Conservation (phyloP, 1,284 basidiomycete genomes). For the Leccinum angustisporum region DNA sequence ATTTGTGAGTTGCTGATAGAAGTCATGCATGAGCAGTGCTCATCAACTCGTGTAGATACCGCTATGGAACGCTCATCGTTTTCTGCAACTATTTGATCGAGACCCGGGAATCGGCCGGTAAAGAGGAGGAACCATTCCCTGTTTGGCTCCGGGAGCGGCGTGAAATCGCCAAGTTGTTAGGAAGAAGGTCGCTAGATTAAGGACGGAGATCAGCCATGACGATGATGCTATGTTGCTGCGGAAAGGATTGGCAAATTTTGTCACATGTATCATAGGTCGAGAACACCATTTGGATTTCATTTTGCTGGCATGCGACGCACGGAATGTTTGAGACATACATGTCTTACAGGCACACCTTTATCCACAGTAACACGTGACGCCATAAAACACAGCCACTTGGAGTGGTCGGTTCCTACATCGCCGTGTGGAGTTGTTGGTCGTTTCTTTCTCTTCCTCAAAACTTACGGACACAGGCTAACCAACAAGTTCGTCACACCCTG, state of each 20-base stretch:
- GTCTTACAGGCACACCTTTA: neutral
- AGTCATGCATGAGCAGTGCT: constrained; percentile 8
- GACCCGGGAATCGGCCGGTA: constrained; percentile 46
- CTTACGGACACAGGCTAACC: constrained; percentile 1
- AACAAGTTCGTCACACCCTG: neutral
- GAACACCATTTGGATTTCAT: neutral
- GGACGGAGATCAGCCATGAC: neutral
- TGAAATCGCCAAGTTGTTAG: constrained; percentile 81
- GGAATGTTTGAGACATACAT: neutral
- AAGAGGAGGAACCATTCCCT: constrained; percentile 63
- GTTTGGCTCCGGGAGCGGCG: constrained; percentile 81
- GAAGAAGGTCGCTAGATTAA: constrained; percentile 72
- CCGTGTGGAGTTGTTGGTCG: neutral
- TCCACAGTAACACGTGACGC: constrained; percentile 27
- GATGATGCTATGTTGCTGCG: neutral
- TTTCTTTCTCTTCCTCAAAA: neutral
- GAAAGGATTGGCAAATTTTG: neutral
- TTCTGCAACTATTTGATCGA: constrained; percentile 97
- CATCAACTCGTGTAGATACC: constrained; percentile 48
- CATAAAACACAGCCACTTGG: constrained; percentile 28
- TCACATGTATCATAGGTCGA: neutral
- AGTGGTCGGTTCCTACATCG: constrained; percentile 12
- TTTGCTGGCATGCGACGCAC: neutral
- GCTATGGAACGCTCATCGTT: constrained; percentile 96
- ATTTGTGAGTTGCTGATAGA: constrained; percentile 54